These are phyloP conservation scores for Moniliella sp. DNA, from an alignment of 1,284 basidiomycete genomes.

Conservation along the genomic window DNA sequence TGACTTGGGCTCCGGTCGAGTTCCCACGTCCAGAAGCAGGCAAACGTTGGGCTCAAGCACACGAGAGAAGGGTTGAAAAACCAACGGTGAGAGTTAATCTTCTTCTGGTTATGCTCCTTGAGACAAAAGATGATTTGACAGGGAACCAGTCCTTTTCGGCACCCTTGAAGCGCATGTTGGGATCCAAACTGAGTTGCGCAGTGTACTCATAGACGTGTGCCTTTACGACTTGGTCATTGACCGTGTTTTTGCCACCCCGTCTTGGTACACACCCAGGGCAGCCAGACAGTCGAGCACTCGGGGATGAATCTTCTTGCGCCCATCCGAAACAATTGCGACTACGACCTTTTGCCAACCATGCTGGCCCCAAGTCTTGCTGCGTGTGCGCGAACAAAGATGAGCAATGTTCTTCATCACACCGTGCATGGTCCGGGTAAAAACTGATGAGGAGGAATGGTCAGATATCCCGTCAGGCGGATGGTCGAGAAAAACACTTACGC, in stretches of 20 bases:
- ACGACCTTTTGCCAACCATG: slow-evolving; percentile 77
- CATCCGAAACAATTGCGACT: slow-evolving; percentile 62
- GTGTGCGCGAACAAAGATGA: slow-evolving; percentile 63
- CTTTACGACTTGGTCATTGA: slow-evolving; percentile 66
- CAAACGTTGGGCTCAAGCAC: slow-evolving; percentile 58
- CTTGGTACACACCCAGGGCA: slow-evolving; percentile 41
- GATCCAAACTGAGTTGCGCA: slow-evolving; percentile 66
- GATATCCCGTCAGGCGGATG: neutral
- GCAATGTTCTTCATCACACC: slow-evolving; percentile 56
- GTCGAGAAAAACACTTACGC: slow-evolving; percentile 5
- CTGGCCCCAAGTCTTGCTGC: slow-evolving; percentile 80
- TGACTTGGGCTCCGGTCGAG: slow-evolving; percentile 44
- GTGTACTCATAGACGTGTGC: slow-evolving; percentile 92
- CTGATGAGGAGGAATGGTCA: neutral
- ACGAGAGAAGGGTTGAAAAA: slow-evolving; percentile 44
- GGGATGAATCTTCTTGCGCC: slow-evolving; percentile 72
- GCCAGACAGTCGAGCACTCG: slow-evolving; percentile 67
- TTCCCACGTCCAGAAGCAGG: slow-evolving; percentile 76
- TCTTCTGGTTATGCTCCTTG: slow-evolving; percentile 32
- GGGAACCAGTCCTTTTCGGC: slow-evolving; percentile 53
- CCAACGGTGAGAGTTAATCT: slow-evolving; percentile 80
- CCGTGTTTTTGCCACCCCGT: slow-evolving; percentile 62
- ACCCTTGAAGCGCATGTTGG: slow-evolving; percentile 73
- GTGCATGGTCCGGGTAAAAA: slow-evolving; percentile 81
- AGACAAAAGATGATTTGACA: slow-evolving; percentile 31